phyloP scores from a whole-genome alignment of 805 yeast species.

The Priceomyces castillae region DNA sequence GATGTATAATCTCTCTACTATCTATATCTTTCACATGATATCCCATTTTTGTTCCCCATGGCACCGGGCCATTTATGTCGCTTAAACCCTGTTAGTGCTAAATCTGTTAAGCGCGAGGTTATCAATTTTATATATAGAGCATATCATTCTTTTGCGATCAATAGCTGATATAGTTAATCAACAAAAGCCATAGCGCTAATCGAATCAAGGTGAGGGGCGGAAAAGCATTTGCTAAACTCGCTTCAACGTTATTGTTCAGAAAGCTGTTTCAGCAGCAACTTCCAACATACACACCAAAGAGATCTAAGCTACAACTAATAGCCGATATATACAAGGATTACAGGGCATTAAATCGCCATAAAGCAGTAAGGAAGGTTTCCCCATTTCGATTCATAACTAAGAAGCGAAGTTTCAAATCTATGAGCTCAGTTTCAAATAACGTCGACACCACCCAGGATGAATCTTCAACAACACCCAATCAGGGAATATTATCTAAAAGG shows the following conservation, averaged over 20 bases:
- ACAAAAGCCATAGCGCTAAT: not conserved
- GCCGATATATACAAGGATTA: conserved; percentile 34
- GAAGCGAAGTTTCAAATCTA: not conserved
- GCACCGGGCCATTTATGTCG: too few species aligned
- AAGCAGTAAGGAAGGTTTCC: conserved; percentile 14
- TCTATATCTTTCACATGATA: too few species aligned
- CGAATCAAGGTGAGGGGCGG: conserved; percentile 17
- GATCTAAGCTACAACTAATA: conserved; percentile 24
- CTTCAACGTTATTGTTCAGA: conserved; percentile 16
- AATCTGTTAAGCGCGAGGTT: too few species aligned
- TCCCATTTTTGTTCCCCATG: too few species aligned
- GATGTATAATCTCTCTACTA: too few species aligned
- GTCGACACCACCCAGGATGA: not conserved
- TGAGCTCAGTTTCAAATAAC: conserved; percentile 1
- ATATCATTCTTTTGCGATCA: too few species aligned
- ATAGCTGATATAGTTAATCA: not conserved
- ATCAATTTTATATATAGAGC: too few species aligned
- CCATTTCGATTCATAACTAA: conserved; percentile 1
- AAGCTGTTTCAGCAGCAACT: conserved; percentile 11
- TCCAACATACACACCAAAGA: conserved; percentile 9
- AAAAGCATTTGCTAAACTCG: conserved; percentile 14
- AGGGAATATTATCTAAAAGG: conserved; percentile 28
- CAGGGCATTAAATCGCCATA: conserved; percentile 20
- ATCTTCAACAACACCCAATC: not conserved
- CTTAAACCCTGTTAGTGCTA: too few species aligned